Evolutionary conservation across 176 grass and related monocot species (phyloP), one percentile per base, ranked within the genome.

Genomic region (Zoysia pacifica): DNA sequence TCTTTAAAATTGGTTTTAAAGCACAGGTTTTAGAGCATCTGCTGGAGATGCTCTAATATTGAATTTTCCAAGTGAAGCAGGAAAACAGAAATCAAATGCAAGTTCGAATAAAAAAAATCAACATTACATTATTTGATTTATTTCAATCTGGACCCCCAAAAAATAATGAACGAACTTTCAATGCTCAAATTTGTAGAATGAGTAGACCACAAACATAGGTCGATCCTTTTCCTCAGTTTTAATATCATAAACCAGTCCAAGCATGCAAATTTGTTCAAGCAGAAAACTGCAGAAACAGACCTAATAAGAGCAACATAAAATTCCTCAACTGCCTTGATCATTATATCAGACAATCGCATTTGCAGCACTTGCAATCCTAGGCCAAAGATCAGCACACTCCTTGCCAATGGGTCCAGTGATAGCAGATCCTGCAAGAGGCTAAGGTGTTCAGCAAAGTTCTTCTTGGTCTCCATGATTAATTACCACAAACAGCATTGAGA

Each of bases 371-470:
- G 87, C 87, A 49, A 89, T 89, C 77, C 87, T 89, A 48, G 82
- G 81, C 87, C 87, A 89, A 48, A 89, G 87, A 47, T 86, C 88
- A 74, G 88, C 88, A 37, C 83, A 71, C 84, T 90, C 88, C 70
- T 90, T 90, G 40, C 88, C 84, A 10, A 90, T 90, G 47, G 88
- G 88, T 79, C 84, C 80, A 58, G 88, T 90, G 80, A 90, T 86
- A 48, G 88, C 88, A 86, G 80, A 90, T 42, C 84, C 88, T 90
- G 69, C 54, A 70, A 59, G 36, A 52, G 48, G 35, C 41, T 15
- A 7, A 28, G 28, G 28, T 14, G 20, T 9, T 67, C 2, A 79
- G 48, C 36, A 65, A 45, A 16, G 1, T 5, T 28, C 5, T 15
- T 2, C 15, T 8, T 1, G 4, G 10, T 2, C 12, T 6, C 1